Conservation (phyloP, 768 basidiomycete genomes). For the Kwoniella sp. region DNA sequence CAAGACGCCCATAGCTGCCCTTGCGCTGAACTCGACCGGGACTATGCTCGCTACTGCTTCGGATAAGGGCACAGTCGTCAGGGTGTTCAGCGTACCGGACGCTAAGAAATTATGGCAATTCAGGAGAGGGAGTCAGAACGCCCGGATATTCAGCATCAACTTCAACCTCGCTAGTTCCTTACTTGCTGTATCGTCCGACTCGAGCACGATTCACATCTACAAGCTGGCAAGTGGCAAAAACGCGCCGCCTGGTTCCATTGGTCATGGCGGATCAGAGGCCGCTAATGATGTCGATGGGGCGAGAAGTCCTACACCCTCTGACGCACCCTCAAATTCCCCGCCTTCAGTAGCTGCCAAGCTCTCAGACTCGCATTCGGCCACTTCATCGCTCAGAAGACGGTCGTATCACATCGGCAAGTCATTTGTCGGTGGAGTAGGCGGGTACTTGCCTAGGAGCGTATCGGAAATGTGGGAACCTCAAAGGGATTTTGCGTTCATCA, state of each 20-base stretch:
- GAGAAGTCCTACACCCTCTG: constrained; percentile 36
- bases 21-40: constrained; percentile 82
- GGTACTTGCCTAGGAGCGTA: constrained; percentile 69
- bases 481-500: constrained; percentile 87
- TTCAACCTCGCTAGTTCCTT: constrained; percentile 82
- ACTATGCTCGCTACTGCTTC: constrained; percentile 89
- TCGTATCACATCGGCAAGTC: constrained; percentile 54
- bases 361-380: constrained; percentile 27
- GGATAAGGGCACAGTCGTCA: constrained; percentile 94
- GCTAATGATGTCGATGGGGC: constrained; percentile 45
- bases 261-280: neutral
- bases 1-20: constrained; percentile 84
- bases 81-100: constrained; percentile 86
- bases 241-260: neutral
- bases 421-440: constrained; percentile 53
- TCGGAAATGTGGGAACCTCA: constrained; percentile 98
- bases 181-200: constrained; percentile 86
- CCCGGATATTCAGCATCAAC: constrained; percentile 77
- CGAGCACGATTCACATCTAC: constrained; percentile 96
- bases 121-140: constrained; percentile 81
- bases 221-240: constrained; percentile 63
- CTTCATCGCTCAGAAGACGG: constrained; percentile 44
- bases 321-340: constrained; percentile 38
- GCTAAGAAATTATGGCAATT: constrained; percentile 96
- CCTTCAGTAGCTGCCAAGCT: constrained; percentile 29